Conservation (phyloP, 164 flowering plant genomes). For the Stephania yunnanensis region DNA sequence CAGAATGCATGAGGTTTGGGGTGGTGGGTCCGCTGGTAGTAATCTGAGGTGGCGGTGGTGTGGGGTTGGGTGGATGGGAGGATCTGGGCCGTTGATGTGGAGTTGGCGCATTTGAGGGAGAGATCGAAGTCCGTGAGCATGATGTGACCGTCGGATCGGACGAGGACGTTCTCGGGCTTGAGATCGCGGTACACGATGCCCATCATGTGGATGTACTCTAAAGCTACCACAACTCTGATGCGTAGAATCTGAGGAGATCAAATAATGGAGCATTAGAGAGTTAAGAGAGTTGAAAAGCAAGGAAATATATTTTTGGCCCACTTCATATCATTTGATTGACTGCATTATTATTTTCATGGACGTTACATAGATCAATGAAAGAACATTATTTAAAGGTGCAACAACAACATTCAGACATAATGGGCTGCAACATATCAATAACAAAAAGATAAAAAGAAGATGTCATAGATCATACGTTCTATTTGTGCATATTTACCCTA, state of each 20-base stretch:
- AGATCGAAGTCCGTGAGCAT: conserved; percentile 92
- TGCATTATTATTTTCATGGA: too few species aligned
- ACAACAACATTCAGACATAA: too few species aligned
- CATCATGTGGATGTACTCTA: conserved; percentile 83
- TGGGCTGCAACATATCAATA: too few species aligned
- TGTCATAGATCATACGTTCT: too few species aligned
- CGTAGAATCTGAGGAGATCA: conserved; percentile 51
- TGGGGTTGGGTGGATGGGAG: conserved; percentile 30
- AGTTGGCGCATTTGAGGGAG: conserved; percentile 53
- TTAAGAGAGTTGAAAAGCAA: too few species aligned
- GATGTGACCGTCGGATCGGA: conserved; percentile 80
- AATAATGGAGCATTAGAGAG: not conserved
- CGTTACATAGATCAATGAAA: too few species aligned
- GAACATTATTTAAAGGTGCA: too few species aligned
- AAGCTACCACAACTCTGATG: conserved; percentile 70
- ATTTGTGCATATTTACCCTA: too few species aligned
- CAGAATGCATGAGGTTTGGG: conserved; percentile 57
- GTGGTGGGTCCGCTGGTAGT: conserved; percentile 23
- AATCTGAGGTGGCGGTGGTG: conserved; percentile 7
- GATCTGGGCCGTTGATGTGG: conserved; percentile 43
- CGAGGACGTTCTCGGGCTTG: conserved; percentile 84
- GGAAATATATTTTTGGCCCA: not conserved
- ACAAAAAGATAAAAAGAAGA: too few species aligned
- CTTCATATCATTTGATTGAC: not conserved
- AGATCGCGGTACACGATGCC: conserved; percentile 89